Evolutionary conservation across 306 rosid species (phyloP).

Genomic region (Ormosia semicastrata): DNA sequence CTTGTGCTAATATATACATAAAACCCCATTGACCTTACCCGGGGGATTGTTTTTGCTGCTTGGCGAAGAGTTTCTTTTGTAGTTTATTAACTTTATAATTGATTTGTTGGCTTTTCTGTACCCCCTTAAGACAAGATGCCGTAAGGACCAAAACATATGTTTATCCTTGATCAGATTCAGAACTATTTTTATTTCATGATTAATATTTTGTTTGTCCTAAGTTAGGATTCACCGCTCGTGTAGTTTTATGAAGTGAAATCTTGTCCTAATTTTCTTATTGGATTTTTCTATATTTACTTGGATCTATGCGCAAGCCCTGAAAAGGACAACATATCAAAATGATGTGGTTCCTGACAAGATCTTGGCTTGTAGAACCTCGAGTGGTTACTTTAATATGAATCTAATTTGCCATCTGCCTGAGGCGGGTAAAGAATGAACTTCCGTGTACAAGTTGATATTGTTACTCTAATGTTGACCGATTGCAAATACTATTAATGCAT

Average conservation of each 20-base stretch:
- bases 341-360: slow-evolving; percentile 7
- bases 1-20: not conserved
- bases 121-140: not conserved
- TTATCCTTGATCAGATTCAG: not conserved
- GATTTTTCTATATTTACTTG: not conserved
- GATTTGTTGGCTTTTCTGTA: not conserved
- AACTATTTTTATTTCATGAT: not conserved
- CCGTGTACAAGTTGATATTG: not conserved
- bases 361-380: not conserved
- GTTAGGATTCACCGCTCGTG: not conserved
- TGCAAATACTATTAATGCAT: not conserved
- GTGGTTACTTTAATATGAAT: slow-evolving; percentile 10
- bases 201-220: not conserved
- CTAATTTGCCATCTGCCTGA: not conserved
- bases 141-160: not conserved
- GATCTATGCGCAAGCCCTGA: not conserved
- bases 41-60: not conserved
- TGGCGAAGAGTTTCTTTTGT: not conserved
- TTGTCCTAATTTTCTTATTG: not conserved
- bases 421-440: slow-evolving; percentile 3
- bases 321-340: not conserved
- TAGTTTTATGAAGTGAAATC: slow-evolving; percentile 4
- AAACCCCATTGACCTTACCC: not conserved
- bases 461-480: not conserved
- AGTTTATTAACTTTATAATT: not conserved